Evolutionary conservation across 306 rosid genomes (phyloP).

Genomic region (Lotus japonicus): DNA sequence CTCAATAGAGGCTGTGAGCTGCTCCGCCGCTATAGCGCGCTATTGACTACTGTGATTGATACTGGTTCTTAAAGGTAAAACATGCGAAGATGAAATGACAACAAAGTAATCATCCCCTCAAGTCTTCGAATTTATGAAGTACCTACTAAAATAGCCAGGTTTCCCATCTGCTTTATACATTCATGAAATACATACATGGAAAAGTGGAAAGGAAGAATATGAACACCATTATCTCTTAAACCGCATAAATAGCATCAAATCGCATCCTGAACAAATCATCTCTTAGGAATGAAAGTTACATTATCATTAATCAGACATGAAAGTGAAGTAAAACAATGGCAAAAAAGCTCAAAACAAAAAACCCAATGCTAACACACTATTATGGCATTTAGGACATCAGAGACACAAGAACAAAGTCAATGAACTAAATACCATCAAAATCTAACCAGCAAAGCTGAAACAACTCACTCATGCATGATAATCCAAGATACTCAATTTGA

Average conservation of each 20-base stretch:
- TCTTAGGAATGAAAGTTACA: background rate
- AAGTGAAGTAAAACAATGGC: background rate
- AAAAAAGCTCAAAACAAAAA: background rate
- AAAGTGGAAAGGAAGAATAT: background rate
- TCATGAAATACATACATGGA: background rate
- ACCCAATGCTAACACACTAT: background rate
- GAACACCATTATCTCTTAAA: background rate
- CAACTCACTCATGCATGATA: constrained; percentile 11
- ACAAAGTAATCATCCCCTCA: background rate
- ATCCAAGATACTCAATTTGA: background rate
- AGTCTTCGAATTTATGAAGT: background rate
- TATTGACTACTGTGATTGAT: too few relatives aligned
- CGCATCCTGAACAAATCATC: background rate
- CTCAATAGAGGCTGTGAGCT: too few relatives aligned
- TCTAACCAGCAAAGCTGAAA: background rate
- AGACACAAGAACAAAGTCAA: constrained; percentile 4
- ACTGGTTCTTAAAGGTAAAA: background rate
- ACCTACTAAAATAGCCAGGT: background rate
- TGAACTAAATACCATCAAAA: background rate
- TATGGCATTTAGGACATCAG: background rate
- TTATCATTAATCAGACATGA: background rate
- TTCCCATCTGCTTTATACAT: background rate
- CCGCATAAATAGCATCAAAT: background rate
- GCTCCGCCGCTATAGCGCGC: too few relatives aligned
- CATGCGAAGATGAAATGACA: background rate